phyloP scores from a whole-genome alignment of 2,329 filamentous ascomycete genomes.

The Phialophora verrucosa region DNA sequence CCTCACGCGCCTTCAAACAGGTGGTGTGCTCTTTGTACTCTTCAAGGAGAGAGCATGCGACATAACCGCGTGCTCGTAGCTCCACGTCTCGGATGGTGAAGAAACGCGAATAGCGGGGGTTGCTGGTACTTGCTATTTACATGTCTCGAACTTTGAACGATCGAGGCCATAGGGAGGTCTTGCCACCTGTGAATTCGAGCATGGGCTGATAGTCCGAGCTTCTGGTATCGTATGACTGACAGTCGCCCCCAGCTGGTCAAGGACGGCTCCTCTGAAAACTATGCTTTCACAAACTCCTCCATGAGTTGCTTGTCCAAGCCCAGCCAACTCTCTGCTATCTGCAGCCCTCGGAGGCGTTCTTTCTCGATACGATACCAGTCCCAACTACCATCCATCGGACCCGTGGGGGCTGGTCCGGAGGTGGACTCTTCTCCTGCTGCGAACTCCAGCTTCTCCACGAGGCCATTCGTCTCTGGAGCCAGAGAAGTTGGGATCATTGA shows the following conservation, averaged over 20 bases:
- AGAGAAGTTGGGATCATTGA: slow-evolving; percentile 23
- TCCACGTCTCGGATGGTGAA: not conserved
- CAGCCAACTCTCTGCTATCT: slow-evolving; percentile 61
- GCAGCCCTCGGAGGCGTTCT: slow-evolving; percentile 61
- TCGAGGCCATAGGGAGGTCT: not conserved
- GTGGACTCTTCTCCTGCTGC: slow-evolving; percentile 32
- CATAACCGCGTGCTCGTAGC: not conserved
- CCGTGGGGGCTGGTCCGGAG: slow-evolving; percentile 39
- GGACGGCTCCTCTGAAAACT: not conserved
- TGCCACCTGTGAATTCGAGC: not conserved
- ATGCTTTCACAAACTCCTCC: slow-evolving; percentile 48
- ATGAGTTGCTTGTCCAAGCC: slow-evolving; percentile 58
- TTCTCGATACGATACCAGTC: slow-evolving; percentile 66
- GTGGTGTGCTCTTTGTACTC: not conserved
- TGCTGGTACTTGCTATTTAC: not conserved
- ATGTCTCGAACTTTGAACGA: not conserved
- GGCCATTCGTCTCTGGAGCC: slow-evolving; percentile 20
- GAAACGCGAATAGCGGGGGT: not conserved
- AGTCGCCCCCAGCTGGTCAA: not conserved
- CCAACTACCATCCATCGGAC: slow-evolving; percentile 54
- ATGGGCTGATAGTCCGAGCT: not conserved
- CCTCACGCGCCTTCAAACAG: not conserved
- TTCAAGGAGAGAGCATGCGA: not conserved
- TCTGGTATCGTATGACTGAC: not conserved
- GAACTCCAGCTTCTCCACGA: slow-evolving; percentile 38